These are phyloP conservation scores for Hyaloperonospora arabidopsidis DNA, from an alignment of 352 stramenopile genomes.

Conservation along the genomic window DNA sequence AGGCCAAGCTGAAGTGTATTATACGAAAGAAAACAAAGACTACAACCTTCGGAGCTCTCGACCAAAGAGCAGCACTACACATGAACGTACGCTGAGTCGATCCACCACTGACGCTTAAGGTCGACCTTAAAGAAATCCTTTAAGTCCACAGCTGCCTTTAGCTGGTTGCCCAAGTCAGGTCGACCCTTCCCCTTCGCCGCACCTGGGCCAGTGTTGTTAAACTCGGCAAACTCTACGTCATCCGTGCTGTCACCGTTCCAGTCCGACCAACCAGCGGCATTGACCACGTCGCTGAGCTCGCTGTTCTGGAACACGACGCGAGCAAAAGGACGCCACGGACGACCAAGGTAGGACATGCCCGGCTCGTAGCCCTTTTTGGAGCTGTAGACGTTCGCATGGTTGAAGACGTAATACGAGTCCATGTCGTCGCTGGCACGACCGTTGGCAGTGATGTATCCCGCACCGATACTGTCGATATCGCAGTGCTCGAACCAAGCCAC, in stretches of 20 bases:
- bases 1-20: too few relatives aligned
- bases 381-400: conserved; percentile 9
- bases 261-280: neutral
- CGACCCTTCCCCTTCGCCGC: too few relatives aligned
- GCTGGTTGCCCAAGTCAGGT: too few relatives aligned
- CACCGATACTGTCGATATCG: conserved; percentile 8
- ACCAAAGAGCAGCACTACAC: too few relatives aligned
- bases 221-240: neutral
- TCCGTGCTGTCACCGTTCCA: neutral
- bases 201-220: neutral
- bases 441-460: conserved; percentile 12
- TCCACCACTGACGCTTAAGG: too few relatives aligned
- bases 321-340: conserved; percentile 3
- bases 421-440: conserved; percentile 1
- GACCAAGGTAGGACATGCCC: conserved; percentile 3
- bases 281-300: neutral
- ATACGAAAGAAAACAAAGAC: too few relatives aligned
- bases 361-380: neutral
- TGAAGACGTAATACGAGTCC: conserved; percentile 13
- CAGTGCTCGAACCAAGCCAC: conserved; percentile 9
- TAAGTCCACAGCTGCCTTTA: too few relatives aligned
- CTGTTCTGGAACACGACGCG: neutral
- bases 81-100: too few relatives aligned
- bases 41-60: too few relatives aligned
- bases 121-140: too few relatives aligned